Base-by-base conservation (phyloP, 176 grass and related monocot genomes). In the Elymus sibiricus region DNA sequence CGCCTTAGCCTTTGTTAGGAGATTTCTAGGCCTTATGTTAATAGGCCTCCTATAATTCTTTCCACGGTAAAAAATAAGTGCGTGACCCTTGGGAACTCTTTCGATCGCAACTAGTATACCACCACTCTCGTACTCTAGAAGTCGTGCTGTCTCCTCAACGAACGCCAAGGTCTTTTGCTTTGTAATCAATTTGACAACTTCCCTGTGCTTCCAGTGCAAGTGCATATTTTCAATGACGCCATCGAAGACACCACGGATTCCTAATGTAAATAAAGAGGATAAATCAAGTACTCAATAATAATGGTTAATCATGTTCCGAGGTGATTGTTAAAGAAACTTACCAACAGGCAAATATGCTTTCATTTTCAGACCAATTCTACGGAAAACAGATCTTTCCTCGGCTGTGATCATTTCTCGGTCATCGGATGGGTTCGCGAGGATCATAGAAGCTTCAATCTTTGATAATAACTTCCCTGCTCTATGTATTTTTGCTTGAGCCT, bases 161-260 rank as follows among this genome's bases (percentile, higher is more conserved):
- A 94, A 98, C 34, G 94, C 70, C 29, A 94, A 81, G 3, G 91
- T 98, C 86, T 98, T 98, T 63, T 94, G 92, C 70, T 98, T 98
- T 37, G 96, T 92, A 58, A 98, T 94, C 43, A 98, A 90, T 90
- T 98, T 98, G 40, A 95, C 92, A 67, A 98, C 46, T 86, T 98
- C 97, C 80, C 97, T 94, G 64, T 98, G 94, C 68, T 95, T 98
- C 97, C 97, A 98, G 40, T 98, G 97, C 86, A 98, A 90, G 82
- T 98, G 97, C 97, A 98, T 98, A 64, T 98, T 98, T 86, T 95
- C 97, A 86, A 98, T 95, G 59, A 95, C 90, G 49, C 97, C 97
- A 82, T 95, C 94, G 49, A 98, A 98, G 70, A 98, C 97, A 46
- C 97, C 97, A 88, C 94, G 89, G 58, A 95, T 86, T 79, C 96